These are phyloP conservation scores for Xylariaceae sp. DNA, from an alignment of 2,329 filamentous ascomycete species.

Conservation along the genomic window DNA sequence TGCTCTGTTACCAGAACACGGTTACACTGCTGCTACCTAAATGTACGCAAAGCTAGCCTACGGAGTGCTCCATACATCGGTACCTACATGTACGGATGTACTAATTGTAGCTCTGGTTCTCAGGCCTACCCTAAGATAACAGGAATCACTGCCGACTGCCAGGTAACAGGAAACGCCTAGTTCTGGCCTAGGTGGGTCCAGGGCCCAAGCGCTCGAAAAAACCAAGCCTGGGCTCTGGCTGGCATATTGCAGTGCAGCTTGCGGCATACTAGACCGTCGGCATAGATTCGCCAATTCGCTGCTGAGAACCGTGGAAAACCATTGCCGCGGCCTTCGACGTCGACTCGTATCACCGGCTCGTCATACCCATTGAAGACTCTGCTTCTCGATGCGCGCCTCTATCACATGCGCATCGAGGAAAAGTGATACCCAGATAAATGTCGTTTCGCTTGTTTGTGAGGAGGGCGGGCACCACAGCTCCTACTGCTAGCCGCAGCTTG, in stretches of 20 bases:
- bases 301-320: conserved; percentile 3
- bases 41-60: too few species aligned
- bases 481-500: conserved; percentile 37
- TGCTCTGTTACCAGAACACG: too few species aligned
- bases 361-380: neutral
- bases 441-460: conserved; percentile 51
- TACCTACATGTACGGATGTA: too few species aligned
- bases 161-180: too few species aligned
- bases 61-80: too few species aligned
- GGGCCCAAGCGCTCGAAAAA: conserved; percentile 11
- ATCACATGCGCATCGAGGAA: conserved; percentile 33
- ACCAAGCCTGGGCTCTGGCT: conserved; percentile 17
- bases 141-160: too few species aligned
- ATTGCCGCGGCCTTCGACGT: conserved; percentile 2
- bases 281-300: neutral
- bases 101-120: too few species aligned
- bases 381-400: conserved; percentile 32
- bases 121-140: too few species aligned
- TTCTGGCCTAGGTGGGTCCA: too few species aligned
- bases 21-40: too few species aligned
- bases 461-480: conserved; percentile 51
- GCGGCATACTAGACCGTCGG: neutral
- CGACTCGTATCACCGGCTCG: conserved; percentile 1
- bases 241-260: too few species aligned
- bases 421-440: conserved; percentile 44